Base-by-base conservation (phyloP, 306 rosid species). In the Fragaria ananassa region DNA sequence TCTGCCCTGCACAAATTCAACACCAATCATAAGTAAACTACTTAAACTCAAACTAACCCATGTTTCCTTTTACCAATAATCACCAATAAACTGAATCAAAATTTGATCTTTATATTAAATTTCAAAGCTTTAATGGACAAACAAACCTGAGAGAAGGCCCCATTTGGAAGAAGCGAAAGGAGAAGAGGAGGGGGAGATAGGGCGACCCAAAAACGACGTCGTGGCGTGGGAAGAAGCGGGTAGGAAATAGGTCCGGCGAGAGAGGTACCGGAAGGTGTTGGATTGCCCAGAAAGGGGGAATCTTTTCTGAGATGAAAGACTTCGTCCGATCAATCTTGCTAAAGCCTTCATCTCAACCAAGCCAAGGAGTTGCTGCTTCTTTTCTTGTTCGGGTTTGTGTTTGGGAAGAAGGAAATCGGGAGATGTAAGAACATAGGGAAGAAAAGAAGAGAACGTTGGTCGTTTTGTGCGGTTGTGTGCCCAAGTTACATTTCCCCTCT, bases 1-100 rank as follows among this genome's bases (percentile, higher is more conserved):
- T 87, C 81, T 89, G 94, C 80, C 86, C 94, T 89, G 86, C 46
- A 45, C 45, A 68, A 80, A 54, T 39, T 4, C 12, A 29, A 54
- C 37, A 39, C 68, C 56, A 21, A 34, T 3, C 13, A 47, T 7
- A 49, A 69, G 27, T 41, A 35, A 23, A 15, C 1, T 37, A 44
- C 13, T 4, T 1, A 29, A 54, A 49, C 46, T 35, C 46, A 37
- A 49, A 49, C 7, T 0, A 66, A 25, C 29, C 42, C 56, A 57
- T 19, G 3, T n/a, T 3, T 21, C 15, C 15, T 8, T 25, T 15
- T 4, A 8, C 27, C 4, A 15, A 15, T 15, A 35, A 34, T 61
- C 9, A 61, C 1, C 11, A 2, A 34, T 63, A 63, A 61, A 58
- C 41, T 29, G 4, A 62, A 62, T 12, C 19, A 31, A 31, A 57